Conservation (phyloP, 1,284 basidiomycete genomes). For the Cystobasidium sp. region DNA sequence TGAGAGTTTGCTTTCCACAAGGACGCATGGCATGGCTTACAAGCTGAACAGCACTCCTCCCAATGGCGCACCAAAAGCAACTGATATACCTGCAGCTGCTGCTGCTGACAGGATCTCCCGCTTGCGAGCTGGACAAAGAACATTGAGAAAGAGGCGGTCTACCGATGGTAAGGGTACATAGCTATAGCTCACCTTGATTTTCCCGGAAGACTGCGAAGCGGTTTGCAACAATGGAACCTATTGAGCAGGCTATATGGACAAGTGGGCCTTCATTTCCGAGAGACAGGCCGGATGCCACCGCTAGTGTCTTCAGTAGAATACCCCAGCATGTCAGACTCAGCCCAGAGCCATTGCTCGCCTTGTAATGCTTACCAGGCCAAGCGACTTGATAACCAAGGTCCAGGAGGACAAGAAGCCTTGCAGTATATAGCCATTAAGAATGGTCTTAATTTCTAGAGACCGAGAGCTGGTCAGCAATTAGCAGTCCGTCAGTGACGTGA, state of each 20-base stretch:
- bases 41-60: constrained; percentile 79
- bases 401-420: constrained; percentile 71
- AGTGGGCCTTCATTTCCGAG: constrained; percentile 85
- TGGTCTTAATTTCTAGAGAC: constrained; percentile 84
- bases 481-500: constrained; percentile 66
- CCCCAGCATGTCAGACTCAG: not conserved
- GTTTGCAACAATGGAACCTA: constrained; percentile 90
- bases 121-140: constrained; percentile 68
- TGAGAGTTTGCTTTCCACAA: not conserved
- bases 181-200: constrained; percentile 49
- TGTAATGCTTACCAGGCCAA: constrained; percentile 76
- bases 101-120: constrained; percentile 91
- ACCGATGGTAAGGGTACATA: not conserved
- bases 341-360: not conserved
- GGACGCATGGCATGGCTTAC: not conserved
- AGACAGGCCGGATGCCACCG: constrained; percentile 44
- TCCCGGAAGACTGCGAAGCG: constrained; percentile 75
- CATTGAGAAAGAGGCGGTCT: too few species aligned
- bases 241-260: constrained; percentile 92
- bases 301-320: constrained; percentile 37
- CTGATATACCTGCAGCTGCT: constrained; percentile 68
- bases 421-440: constrained; percentile 95
- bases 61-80: constrained; percentile 83
- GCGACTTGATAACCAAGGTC: constrained; percentile 84
- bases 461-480: constrained; percentile 78